These are phyloP conservation scores for Trypethelium eluteriae DNA, from an alignment of 495 filamentous ascomycete species.

Conservation along the genomic window DNA sequence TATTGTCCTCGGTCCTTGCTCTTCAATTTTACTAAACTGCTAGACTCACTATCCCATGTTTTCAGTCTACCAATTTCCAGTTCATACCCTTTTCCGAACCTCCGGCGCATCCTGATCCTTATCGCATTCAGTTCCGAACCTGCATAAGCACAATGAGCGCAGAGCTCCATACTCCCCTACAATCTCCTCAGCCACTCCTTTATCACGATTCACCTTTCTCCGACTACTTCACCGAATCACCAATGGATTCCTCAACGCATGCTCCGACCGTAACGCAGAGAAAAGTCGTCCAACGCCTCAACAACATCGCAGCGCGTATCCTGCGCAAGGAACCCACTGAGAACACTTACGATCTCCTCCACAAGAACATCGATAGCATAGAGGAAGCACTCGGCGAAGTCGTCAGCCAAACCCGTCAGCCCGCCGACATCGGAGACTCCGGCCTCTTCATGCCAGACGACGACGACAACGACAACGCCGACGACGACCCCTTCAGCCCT, in stretches of 20 bases:
- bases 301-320: constrained; percentile 17
- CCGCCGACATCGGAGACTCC: constrained; percentile 25
- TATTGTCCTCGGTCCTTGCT: neutral
- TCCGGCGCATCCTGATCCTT: constrained; percentile 5
- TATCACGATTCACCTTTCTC: constrained; percentile 29
- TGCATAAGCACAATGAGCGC: neutral
- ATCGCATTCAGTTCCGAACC: neutral
- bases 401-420: constrained; percentile 20
- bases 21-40: neutral
- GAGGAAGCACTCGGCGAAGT: constrained; percentile 21
- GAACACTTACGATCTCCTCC: neutral
- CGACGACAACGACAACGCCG: neutral
- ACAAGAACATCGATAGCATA: constrained; percentile 17
- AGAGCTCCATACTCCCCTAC: neutral
- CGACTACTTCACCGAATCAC: constrained; percentile 33
- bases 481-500: neutral
- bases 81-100: neutral
- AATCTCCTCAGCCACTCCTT: neutral
- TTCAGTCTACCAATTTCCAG: too few relatives aligned
- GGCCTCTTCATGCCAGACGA: constrained; percentile 28
- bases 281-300: constrained; percentile 14
- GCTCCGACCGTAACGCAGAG: constrained; percentile 2
- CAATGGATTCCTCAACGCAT: neutral
- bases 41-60: neutral
- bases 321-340: constrained; percentile 6